These are phyloP conservation scores for Rusavskia elegans DNA, from an alignment of 495 filamentous ascomycete species.

Conservation along the genomic window DNA sequence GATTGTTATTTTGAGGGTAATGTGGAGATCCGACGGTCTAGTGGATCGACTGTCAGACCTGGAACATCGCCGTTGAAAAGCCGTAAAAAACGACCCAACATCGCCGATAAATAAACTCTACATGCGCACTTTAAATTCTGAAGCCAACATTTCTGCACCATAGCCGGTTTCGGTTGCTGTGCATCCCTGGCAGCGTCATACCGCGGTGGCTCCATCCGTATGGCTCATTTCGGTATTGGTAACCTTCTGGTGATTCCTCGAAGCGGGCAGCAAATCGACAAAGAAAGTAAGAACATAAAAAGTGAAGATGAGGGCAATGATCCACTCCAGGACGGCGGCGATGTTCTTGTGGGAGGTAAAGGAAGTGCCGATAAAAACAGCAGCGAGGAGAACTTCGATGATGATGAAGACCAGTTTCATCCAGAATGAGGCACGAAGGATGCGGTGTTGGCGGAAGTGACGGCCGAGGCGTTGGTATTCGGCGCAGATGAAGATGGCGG, in stretches of 20 bases:
- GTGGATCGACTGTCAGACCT: no score
- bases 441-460: conserved; percentile 53
- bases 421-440: conserved; percentile 64
- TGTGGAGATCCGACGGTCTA: no score
- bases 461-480: conserved; percentile 77
- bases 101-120: no score
- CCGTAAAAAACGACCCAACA: neutral
- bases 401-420: conserved; percentile 71
- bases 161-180: neutral
- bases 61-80: neutral
- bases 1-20: no score
- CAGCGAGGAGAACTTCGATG: conserved; percentile 53
- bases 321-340: conserved; percentile 38
- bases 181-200: neutral
- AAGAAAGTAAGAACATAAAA: conserved; percentile 81
- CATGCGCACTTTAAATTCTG: no score
- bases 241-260: conserved; percentile 38
- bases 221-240: conserved; percentile 20
- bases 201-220: conserved; percentile 11
- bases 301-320: conserved; percentile 78
- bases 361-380: conserved; percentile 38
- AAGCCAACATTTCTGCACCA: neutral
- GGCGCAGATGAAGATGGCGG: conserved; percentile 69
- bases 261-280: conserved; percentile 72
- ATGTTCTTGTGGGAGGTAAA: conserved; percentile 29